Evolutionary conservation across 192 early-diverging fungal species (phyloP), one percentile per base, ranked within the genome.

Genomic region (Coemansia sp.): DNA sequence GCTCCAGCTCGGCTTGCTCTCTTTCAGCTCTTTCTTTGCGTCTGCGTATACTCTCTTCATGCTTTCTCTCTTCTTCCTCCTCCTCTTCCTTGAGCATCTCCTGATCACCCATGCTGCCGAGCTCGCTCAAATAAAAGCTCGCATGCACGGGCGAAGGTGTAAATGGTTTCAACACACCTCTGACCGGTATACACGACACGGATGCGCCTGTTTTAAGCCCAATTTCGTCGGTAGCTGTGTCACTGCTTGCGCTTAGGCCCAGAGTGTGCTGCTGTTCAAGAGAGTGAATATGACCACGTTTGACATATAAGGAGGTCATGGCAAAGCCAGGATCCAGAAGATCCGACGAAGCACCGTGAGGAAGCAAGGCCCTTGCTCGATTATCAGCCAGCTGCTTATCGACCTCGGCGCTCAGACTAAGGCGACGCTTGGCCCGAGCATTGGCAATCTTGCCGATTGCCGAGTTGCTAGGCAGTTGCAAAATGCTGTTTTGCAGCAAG

Each of bases 251-350:
- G 17, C 42, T 45, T 12, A 45, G 12, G 1, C 11, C 42, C 42
- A 45, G 42, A 16, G 42, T 12, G 17, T 45, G 42, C 42, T 45
- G 42, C 42, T 45, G 7, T 45, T 80, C 69, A 22, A 76, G 60
- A 17, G 68, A 54, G 29, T 71, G 65, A 54, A 81, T 81, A 67
- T 76, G 79, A 11, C 79, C 79, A 49, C 71, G 71, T 48, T 73
- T 66, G 52, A 81, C 79, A 38, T 75, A 81, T 49, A 81, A 67
- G n/a, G 79, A 71, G 10, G 79, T 81, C 79, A 81, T 69, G 12
- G 70, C 58, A 51, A 72, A 81, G 16, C 68, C 61, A 0, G 67
- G 56, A 34, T 81, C 71, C 17, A 76, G 64, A 6, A 81, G 73
- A 8, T 76, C 79, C 14, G 66, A 61, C 57, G 79, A 76, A 20